These are phyloP conservation scores for Trichoderma sp. DNA, from an alignment of 2,329 filamentous ascomycete species.

Conservation along the genomic window DNA sequence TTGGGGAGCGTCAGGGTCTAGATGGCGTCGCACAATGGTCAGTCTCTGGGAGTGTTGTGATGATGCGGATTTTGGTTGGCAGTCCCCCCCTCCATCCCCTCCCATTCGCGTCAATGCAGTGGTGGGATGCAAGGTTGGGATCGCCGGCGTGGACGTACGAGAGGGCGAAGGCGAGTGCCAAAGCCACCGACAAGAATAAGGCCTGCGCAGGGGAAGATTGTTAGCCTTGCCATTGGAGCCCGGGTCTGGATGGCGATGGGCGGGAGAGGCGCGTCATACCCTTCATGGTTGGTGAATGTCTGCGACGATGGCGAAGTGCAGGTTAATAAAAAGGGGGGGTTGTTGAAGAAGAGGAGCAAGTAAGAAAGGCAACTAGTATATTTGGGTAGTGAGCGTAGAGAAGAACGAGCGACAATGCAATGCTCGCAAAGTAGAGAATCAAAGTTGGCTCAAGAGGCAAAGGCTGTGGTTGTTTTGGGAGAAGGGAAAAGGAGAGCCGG, in stretches of 20 bases:
- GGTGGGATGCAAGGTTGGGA: conserved; percentile 6
- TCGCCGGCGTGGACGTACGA: conserved; percentile 57
- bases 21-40: conserved; percentile 25
- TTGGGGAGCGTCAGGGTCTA: conserved; percentile 96
- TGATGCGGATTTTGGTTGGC: not conserved
- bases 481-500: not conserved
- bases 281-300: conserved; percentile 36
- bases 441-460: conserved; percentile 3
- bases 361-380: not conserved
- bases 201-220: conserved; percentile 51
- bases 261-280: conserved; percentile 29
- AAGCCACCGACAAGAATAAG: conserved; percentile 99
- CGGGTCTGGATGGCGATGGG: not conserved
- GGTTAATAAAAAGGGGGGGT: not conserved
- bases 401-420: conserved; percentile 21
- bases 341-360: not conserved
- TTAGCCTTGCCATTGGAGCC: conserved; percentile 23
- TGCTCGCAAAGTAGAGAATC: conserved; percentile 11
- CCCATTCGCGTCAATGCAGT: not conserved
- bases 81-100: conserved; percentile 2
- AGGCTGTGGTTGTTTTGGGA: not conserved
- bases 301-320: conserved; percentile 22
- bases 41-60: conserved; percentile 20
- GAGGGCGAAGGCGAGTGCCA: conserved; percentile 92
- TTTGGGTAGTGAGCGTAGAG: conserved; percentile 18